Evolutionary conservation across 2,329 filamentous ascomycete genomes (phyloP), one percentile per base, ranked within the genome.

Genomic region (Fusarium marasasianum): DNA sequence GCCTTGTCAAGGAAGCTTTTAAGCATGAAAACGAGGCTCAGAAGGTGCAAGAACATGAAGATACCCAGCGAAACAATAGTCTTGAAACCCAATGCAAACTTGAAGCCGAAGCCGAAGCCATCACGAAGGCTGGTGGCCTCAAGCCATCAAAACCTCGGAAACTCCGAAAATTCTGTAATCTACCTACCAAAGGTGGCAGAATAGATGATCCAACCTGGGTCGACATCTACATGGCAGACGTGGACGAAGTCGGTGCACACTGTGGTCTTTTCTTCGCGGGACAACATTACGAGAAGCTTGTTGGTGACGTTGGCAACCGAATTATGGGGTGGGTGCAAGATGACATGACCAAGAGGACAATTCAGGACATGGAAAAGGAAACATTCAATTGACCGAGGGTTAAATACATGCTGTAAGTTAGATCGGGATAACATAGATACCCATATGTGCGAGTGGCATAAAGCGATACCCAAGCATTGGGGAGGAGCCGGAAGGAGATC

Each of bases 211-310:
- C 88, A 9, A 89, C 91, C 22, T 98, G 95, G 95, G 85, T 95
- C 2, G 87, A 91, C 50, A 89, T 98, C 6, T 91, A 91, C 77
- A 96, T 98, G 93, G 88, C 92, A 66, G 91, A 91, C 59, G 91
- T 96, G 69, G 95, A 97, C 79, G 94, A 97, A 81, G 93, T 97
- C 2, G 91, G 90, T 12, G 95, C 95, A 15, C 95, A 97, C 80
- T 96, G 94, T 71, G 92, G 93, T 1, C 84, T 98, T 58, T 98
- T 97, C 83, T 89, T 94, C 50, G 83, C 90, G 18, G 91, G 92
- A 12, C 87, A 91, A 68, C 91, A 93, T 65, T 96, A 96, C 79
- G 92, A 95, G 76, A 84, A 83, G 72, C 83, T 96, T n/a, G 91
- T 96, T n/a, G 91, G 91, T 1, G 92, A 95, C 80, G 91, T 94